Base-by-base conservation (phyloP, 2,329 filamentous ascomycete species). In the Huntiella abstrusa region DNA sequence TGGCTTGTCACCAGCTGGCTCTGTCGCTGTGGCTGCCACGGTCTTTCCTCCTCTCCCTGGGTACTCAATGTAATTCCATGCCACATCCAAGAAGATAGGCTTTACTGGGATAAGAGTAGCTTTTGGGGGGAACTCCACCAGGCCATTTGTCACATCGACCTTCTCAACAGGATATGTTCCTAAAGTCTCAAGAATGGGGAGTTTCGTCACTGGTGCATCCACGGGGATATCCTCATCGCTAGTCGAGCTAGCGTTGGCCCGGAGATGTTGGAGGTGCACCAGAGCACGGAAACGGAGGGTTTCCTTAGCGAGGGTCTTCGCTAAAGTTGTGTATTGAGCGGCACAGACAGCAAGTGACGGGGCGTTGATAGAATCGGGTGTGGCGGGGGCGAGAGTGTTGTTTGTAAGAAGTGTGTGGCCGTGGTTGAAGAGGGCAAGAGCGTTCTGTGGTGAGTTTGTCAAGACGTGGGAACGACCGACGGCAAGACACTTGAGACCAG, bases 1-100 rank as follows among this genome's bases (percentile, higher is more conserved):
- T 33, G 50, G 51, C 13, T 51, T 51, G 53, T 68, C 60, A 52
- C 53, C 10, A 38, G 37, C n/a, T 58, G 54, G 51, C 22, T 59
- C 58, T 28, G 55, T 49, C 32, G 53, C 52, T 17, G 54, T 52
- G 5, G 52, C 53, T 4, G 49, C 33, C 19, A 43, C 49, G 3
- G 44, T 33, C 4, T 45, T 36, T 6, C 55, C 53, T 46, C 54
- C 55, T 54, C 75, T 75, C 33, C 77, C 77, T 0, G 87, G 86
- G 58, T 98, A 98, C 42, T 85, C 77, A 51, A 98, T 87, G 59
- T 95, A 96, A 59, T 96, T 96, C 83, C 85, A 98, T 7, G 91
- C 91, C 5, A 94, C 80, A 58, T 98, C 91, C 49, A 96, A 75
- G 68, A 96, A 96, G 33, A 96, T 70, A 22, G 91, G 91, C 66